Evolutionary conservation across 2,329 filamentous ascomycete species (phyloP).

Genomic region (Fusarium transvaalense): DNA sequence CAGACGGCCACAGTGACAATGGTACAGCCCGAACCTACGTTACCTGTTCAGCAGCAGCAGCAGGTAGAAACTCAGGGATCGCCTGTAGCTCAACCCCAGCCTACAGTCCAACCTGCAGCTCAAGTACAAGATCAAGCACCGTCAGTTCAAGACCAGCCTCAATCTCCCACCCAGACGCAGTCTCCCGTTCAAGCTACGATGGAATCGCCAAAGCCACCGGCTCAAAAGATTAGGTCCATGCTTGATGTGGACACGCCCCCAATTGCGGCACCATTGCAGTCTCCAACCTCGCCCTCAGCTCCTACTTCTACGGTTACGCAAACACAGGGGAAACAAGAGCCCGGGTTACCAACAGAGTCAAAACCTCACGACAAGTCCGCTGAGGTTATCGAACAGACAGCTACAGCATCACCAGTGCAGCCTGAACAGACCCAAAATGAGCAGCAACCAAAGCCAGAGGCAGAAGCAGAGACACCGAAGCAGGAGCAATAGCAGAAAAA

Average conservation of each 20-base stretch:
- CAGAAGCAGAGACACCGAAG: slow-evolving; percentile 24
- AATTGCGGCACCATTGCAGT: not conserved
- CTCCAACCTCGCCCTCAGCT: slow-evolving; percentile 6
- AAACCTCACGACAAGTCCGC: slow-evolving; percentile 13
- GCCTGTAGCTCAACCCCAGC: slow-evolving; percentile 7
- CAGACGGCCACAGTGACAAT: slow-evolving; percentile 26
- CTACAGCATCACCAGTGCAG: slow-evolving; percentile 7
- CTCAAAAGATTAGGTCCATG: slow-evolving; percentile 34
- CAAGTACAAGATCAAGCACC: slow-evolving; percentile 6
- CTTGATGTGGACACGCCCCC: slow-evolving; percentile 27
- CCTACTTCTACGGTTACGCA: slow-evolving; percentile 2
- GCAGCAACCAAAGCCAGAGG: slow-evolving; percentile 23
- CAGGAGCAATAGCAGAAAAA: slow-evolving; percentile 18
- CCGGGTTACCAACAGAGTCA: slow-evolving; percentile 9
- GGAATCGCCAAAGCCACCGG: slow-evolving; percentile 4
- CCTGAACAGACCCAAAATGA: slow-evolving; percentile 6
- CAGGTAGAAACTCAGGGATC: slow-evolving; percentile 12
- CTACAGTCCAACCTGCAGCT: slow-evolving; percentile 9
- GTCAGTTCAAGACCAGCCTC: slow-evolving; percentile 7
- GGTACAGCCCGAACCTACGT: slow-evolving; percentile 23
- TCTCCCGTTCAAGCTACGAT: not conserved
- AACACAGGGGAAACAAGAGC: slow-evolving; percentile 14
- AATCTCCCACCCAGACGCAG: not conserved
- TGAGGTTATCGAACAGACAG: slow-evolving; percentile 18
- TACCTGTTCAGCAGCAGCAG: slow-evolving; percentile 12